phyloP scores from a whole-genome alignment of 352 stramenopile genomes.

The Stramenopiles sp. region DNA sequence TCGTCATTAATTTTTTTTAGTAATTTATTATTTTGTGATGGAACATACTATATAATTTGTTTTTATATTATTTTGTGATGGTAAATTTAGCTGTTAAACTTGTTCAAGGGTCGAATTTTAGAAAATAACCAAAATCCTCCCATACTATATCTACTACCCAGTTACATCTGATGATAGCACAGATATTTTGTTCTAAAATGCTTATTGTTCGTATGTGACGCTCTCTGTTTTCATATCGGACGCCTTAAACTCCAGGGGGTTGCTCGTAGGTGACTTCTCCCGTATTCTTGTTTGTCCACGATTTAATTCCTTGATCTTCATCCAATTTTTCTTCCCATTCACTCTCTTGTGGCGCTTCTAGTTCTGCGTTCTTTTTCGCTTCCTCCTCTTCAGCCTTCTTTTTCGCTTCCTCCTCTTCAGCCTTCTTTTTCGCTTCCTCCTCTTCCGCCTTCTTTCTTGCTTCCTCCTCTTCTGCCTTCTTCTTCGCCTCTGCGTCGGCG shows the following conservation, averaged over 20 bases:
- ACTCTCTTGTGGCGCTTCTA: background rate
- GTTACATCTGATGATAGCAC: no score
- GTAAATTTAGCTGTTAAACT: no score
- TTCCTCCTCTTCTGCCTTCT: background rate
- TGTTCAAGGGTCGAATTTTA: no score
- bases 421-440: background rate
- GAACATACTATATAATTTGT: no score
- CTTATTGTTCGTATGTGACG: no score
- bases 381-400: background rate
- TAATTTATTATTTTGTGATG: no score
- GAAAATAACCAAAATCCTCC: no score
- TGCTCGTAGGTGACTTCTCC: background rate
- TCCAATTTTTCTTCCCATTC: background rate
- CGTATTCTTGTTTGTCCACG: background rate
- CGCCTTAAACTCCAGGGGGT: background rate
- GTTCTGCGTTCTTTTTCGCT: background rate
- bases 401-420: background rate
- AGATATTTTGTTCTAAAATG: no score
- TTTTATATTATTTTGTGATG: no score
- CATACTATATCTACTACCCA: no score
- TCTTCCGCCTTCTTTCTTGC: background rate
- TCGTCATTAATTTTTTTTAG: no score
- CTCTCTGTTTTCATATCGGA: no score
- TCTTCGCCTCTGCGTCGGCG: background rate
- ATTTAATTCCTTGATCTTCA: background rate